A percentile compares a stretch with the other conserved stretches of the same genome.
These are phyloP conservation scores for Citrus medica DNA, from an alignment of 345 rosid genomes.

Conservation along the genomic window DNA sequence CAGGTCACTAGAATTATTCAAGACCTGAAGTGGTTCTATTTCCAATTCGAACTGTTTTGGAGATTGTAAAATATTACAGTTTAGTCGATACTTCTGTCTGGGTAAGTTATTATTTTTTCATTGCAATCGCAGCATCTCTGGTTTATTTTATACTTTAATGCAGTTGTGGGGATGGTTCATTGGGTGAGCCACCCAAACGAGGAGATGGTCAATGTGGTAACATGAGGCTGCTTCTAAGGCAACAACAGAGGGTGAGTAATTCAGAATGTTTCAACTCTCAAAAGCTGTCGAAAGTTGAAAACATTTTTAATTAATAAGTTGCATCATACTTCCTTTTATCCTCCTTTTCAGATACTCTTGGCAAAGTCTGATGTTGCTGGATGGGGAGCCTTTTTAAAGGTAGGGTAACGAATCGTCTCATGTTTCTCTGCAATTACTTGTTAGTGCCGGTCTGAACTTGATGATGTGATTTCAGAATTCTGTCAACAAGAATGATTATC, in stretches of 20 bases:
- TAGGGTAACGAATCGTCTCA: constrained; percentile 19
- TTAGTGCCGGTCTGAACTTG: constrained; percentile 14
- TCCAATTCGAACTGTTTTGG: background rate
- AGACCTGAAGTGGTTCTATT: background rate
- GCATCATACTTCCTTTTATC: constrained; percentile 1
- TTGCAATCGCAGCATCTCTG: constrained; percentile 5
- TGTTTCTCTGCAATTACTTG: background rate
- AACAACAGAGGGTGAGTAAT: constrained; percentile 68
- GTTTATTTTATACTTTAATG: constrained; percentile 12
- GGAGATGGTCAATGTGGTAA: constrained; percentile 83
- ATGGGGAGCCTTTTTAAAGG: constrained; percentile 99
- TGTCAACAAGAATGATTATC: constrained; percentile 91
- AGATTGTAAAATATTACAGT: background rate
- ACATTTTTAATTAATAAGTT: constrained; percentile 1
- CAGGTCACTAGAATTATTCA: background rate
- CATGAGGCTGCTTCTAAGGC: constrained; percentile 77
- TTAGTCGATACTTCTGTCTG: background rate
- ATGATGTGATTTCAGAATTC: constrained; percentile 62
- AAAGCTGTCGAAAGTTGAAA: background rate
- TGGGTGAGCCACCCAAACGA: constrained; percentile 63
- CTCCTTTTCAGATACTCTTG: constrained; percentile 64
- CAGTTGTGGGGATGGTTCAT: constrained; percentile 79
- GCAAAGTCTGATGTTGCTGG: constrained; percentile 95
- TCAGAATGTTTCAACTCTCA: background rate
- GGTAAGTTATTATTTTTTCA: constrained; percentile 2